A percentile compares a stretch with the other conserved stretches of the same genome.
phyloP scores from a whole-genome alignment of 2,329 filamentous ascomycete species.

The Juglanconis sp. region DNA sequence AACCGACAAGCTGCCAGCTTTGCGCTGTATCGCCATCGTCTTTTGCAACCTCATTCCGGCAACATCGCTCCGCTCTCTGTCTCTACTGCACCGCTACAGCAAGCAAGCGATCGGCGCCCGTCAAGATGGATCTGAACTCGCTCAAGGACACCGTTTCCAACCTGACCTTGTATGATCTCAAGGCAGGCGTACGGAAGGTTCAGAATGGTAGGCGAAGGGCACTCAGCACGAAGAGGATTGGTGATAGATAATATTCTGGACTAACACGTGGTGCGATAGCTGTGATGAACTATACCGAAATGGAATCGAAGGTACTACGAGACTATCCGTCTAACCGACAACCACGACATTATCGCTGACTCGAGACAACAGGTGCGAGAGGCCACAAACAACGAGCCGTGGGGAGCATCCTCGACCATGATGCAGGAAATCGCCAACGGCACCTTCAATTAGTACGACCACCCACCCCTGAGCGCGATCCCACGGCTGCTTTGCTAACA shows the following conservation, averaged over 20 bases:
- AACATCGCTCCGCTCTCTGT: neutral
- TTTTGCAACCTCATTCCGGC: neutral
- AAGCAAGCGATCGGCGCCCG: constrained; percentile 2
- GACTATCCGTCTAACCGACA: neutral
- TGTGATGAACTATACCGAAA: constrained; percentile 97
- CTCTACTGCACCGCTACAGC: neutral
- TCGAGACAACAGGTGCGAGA: constrained; percentile 69
- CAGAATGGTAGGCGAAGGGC: constrained; percentile 74
- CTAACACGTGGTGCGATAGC: constrained; percentile 46
- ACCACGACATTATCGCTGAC: constrained; percentile 18
- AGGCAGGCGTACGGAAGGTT: constrained; percentile 89
- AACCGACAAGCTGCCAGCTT: neutral
- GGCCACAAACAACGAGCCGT: constrained; percentile 98
- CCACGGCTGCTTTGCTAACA: constrained; percentile 11
- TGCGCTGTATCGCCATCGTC: neutral
- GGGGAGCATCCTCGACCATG: constrained; percentile 77
- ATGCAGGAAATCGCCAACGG: constrained; percentile 99
- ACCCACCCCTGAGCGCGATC: neutral
- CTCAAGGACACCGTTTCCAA: constrained; percentile 86
- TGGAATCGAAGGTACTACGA: constrained; percentile 64
- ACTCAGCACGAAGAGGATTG: neutral
- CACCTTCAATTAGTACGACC: constrained; percentile 91
- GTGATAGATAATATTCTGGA: neutral
- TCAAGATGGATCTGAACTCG: constrained; percentile 78
- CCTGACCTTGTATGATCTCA: constrained; percentile 90